Percentiles rank a stretch among this genome's conserved stretches.
phyloP scores from a whole-genome alignment of 192 early-diverging fungal species.

The Coemansia sp. region DNA sequence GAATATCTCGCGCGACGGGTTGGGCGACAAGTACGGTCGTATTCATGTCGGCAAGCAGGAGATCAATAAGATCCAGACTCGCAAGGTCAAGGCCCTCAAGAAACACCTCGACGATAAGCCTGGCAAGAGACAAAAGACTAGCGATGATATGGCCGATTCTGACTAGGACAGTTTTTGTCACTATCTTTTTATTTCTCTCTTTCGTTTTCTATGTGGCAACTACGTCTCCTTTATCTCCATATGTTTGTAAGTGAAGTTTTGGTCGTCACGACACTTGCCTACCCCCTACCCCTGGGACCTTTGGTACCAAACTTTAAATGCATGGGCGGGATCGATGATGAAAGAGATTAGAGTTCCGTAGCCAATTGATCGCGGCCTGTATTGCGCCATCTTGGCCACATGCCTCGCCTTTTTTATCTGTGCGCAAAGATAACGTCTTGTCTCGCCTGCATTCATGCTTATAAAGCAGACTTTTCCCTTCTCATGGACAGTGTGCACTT shows the following conservation, averaged over 20 bases:
- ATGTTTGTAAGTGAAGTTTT: background rate
- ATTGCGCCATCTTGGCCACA: constrained; percentile 16
- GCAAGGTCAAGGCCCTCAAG: constrained; percentile 99
- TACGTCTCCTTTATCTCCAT: background rate
- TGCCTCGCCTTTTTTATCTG: constrained; percentile 6
- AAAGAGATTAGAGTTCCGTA: constrained; percentile 2
- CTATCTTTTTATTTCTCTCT: background rate
- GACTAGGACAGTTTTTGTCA: constrained; percentile 2
- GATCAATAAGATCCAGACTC: constrained; percentile 89
- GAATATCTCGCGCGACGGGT: constrained; percentile 87
- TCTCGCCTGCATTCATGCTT: constrained; percentile 3
- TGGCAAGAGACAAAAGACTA: constrained; percentile 33
- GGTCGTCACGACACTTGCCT: background rate
- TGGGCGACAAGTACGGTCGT: constrained; percentile 90
- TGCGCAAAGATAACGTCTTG: constrained; percentile 5
- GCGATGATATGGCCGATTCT: constrained; percentile 16
- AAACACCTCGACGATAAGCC: constrained; percentile 41
- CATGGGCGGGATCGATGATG: background rate
- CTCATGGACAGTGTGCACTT: background rate
- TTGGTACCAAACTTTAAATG: background rate
- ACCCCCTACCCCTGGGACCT: background rate
- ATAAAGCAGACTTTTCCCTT: background rate
- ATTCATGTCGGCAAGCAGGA: constrained; percentile 93
- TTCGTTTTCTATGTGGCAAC: background rate
- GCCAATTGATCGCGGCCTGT: constrained; percentile 6